A percentile compares a stretch with the other conserved stretches of the same genome.
Conservation (phyloP, 306 rosid species). For the Canavalia gladiata region DNA sequence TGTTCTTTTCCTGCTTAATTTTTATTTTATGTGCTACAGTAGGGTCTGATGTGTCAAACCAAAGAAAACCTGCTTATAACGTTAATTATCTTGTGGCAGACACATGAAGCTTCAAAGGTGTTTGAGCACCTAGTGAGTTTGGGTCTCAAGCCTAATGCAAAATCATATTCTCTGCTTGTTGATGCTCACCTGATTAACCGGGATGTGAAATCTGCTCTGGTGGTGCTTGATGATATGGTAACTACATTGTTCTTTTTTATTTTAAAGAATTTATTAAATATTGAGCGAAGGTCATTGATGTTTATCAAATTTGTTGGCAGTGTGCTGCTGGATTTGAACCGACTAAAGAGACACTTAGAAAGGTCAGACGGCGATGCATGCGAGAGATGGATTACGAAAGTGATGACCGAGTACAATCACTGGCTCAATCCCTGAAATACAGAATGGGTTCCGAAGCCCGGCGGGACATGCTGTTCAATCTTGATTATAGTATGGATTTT, state of each 20-base stretch:
- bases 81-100: constrained; percentile 61
- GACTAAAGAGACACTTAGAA: constrained; percentile 66
- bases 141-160: constrained; percentile 88
- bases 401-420: constrained; percentile 62
- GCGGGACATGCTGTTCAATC: constrained; percentile 70
- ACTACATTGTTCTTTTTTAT: not conserved
- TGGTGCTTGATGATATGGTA: constrained; percentile 81
- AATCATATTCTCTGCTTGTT: constrained; percentile 78
- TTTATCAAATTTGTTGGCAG: constrained; percentile 57
- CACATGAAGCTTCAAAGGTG: constrained; percentile 83
- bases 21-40: constrained; percentile 19
- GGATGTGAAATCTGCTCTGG: constrained; percentile 77
- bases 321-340: constrained; percentile 82
- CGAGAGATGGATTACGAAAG: constrained; percentile 82
- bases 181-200: constrained; percentile 90
- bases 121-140: constrained; percentile 81
- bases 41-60: constrained; percentile 14
- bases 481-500: constrained; percentile 62
- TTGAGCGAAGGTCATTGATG: constrained; percentile 42
- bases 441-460: constrained; percentile 70
- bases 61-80: constrained; percentile 5
- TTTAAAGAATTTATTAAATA: not conserved
- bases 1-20: constrained; percentile 34
- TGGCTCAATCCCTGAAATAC: constrained; percentile 60
- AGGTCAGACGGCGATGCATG: constrained; percentile 77